phyloP scores from a whole-genome alignment of 1,139 yeast species.

The Protomyces arabidopsidicola region DNA sequence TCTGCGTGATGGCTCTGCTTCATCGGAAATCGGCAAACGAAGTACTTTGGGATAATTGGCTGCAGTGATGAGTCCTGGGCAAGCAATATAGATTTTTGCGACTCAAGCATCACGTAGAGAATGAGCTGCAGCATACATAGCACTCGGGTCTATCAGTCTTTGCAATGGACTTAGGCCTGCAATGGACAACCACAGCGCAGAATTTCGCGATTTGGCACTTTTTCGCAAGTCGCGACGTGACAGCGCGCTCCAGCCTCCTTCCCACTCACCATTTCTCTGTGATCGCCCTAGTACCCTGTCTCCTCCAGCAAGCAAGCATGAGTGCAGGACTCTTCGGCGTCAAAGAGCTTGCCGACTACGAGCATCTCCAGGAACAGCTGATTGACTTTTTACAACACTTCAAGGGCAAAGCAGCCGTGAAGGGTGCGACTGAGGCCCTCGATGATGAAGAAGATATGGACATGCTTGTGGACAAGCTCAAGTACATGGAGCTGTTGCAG shows the following conservation, averaged over 20 bases:
- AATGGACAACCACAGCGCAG: neutral
- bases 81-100: no score
- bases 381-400: conserved; percentile 17
- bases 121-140: no score
- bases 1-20: conserved; percentile 80
- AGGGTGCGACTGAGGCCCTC: neutral
- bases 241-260: no score
- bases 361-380: conserved; percentile 8
- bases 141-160: neutral
- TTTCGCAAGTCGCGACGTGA: no score
- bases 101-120: no score
- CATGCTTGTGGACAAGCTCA: neutral
- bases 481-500: conserved; percentile 42
- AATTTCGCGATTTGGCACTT: no score
- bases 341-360: conserved; percentile 21
- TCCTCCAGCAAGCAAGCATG: neutral
- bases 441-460: neutral
- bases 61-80: no score
- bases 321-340: conserved; percentile 9
- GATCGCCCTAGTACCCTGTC: no score
- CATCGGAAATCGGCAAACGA: conserved; percentile 81
- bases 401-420: neutral
- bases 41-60: conserved; percentile 58
- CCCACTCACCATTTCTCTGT: no score
- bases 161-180: neutral